Percentiles rank a stretch among this genome's conserved stretches.
Conservation (phyloP, 106 monocot genomes). For the Posidonia australis region DNA sequence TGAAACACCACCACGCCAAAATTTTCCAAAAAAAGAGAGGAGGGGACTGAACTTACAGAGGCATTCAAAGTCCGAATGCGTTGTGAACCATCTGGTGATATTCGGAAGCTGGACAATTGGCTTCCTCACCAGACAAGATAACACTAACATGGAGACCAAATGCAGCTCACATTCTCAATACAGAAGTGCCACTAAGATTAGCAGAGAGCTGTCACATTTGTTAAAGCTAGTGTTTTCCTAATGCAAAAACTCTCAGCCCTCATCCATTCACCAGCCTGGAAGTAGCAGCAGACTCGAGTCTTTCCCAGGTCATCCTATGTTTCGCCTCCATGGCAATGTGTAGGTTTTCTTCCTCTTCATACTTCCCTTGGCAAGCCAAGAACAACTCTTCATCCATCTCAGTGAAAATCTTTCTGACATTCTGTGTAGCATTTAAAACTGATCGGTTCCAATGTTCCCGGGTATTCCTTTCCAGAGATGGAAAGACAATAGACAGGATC, state of each 20-base stretch:
- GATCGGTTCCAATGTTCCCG: constrained; percentile 73
- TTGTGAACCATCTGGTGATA: not conserved
- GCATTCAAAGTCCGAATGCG: not conserved
- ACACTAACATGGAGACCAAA: not conserved
- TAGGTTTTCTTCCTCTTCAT: constrained; percentile 55
- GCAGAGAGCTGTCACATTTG: too few relatives aligned
- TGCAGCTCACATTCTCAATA: not conserved
- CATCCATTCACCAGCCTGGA: not conserved
- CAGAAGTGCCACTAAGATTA: too few relatives aligned
- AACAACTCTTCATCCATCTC: constrained; percentile 87
- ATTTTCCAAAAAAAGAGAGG: not conserved
- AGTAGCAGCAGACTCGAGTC: constrained; percentile 41
- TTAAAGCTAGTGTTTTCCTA: not conserved
- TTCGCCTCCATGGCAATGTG: constrained; percentile 24
- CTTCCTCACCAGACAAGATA: not conserved
- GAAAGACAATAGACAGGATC: constrained; percentile 56
- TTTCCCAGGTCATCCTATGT: constrained; percentile 49
- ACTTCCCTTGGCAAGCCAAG: constrained; percentile 34
- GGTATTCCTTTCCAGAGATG: constrained; percentile 51
- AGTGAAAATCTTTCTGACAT: constrained; percentile 58
- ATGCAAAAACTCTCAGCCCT: not conserved
- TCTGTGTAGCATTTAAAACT: constrained; percentile 56
- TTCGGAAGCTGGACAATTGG: not conserved
- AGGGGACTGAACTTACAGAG: not conserved
- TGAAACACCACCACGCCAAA: not conserved